These are phyloP conservation scores for Hibiscus trionum DNA, from an alignment of 345 rosid species.

Conservation along the genomic window DNA sequence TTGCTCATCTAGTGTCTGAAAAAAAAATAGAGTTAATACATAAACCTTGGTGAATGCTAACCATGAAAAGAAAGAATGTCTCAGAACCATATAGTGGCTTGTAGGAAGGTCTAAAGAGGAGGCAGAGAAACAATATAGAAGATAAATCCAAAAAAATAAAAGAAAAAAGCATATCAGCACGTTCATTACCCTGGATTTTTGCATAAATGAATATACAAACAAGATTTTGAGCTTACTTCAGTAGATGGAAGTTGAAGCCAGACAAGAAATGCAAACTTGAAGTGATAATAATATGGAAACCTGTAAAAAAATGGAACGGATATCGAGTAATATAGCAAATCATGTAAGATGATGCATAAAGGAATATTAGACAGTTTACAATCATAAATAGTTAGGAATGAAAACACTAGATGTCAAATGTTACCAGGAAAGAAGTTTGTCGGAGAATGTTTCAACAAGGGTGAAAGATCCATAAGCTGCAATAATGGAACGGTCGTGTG, in stretches of 20 bases:
- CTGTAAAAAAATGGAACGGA: conserved; percentile 20
- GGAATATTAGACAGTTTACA: background rate
- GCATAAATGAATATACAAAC: background rate
- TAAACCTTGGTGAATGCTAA: background rate
- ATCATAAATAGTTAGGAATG: background rate
- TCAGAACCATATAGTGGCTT: background rate
- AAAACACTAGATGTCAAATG: conserved; percentile 3
- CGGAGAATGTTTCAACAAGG: conserved; percentile 33
- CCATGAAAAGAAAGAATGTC: background rate
- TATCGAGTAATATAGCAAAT: background rate
- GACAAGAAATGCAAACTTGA: conserved; percentile 64
- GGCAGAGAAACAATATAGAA: background rate
- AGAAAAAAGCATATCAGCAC: background rate
- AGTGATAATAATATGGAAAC: conserved; percentile 60
- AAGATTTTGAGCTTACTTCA: conserved; percentile 22
- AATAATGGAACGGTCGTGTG: conserved; percentile 9
- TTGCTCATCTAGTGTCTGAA: background rate
- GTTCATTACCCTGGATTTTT: background rate
- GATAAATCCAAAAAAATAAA: no score
- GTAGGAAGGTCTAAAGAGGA: background rate
- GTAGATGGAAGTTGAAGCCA: conserved; percentile 52
- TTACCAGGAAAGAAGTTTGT: conserved; percentile 40
- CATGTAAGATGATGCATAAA: background rate
- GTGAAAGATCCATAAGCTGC: conserved; percentile 49
- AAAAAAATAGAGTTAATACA: background rate